These are phyloP conservation scores for Bipolaris cookei DNA, from an alignment of 2,329 filamentous ascomycete species.

Conservation along the genomic window DNA sequence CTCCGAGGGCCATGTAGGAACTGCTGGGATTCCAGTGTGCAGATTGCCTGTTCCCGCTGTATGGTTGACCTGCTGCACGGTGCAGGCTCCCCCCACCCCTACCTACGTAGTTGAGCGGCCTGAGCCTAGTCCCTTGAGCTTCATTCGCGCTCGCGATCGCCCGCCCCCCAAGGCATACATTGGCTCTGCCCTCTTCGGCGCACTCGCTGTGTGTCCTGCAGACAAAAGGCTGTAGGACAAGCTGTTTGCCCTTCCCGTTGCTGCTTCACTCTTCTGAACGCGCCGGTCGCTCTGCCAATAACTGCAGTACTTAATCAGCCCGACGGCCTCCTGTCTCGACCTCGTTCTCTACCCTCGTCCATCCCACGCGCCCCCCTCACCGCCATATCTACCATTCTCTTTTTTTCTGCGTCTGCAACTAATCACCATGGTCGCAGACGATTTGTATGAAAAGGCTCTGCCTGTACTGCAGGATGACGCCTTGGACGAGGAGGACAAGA, in stretches of 20 bases:
- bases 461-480: conserved; percentile 81
- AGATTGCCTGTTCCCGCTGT: conserved; percentile 13
- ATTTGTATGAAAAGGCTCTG: conserved; percentile 89
- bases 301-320: conserved; percentile 32
- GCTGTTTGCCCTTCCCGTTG: conserved; percentile 22
- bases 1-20: conserved; percentile 14
- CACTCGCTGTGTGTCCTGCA: conserved; percentile 22
- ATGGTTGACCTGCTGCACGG: conserved; percentile 13
- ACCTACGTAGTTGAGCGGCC: conserved; percentile 16
- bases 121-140: conserved; percentile 30
- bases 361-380: conserved; percentile 11
- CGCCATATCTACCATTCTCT: conserved; percentile 7
- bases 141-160: conserved; percentile 25
- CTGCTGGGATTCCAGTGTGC: conserved; percentile 8
- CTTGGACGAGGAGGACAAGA: conserved; percentile 94
- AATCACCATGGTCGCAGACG: conserved; percentile 82
- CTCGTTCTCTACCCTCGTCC: conserved; percentile 10
- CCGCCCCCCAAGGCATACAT: conserved; percentile 23
- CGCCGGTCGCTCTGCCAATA: conserved; percentile 30
- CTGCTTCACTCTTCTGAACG: conserved; percentile 28
- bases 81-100: conserved; percentile 26
- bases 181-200: conserved; percentile 26
- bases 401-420: conserved; percentile 10
- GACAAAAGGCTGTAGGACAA: conserved; percentile 26
- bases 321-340: conserved; percentile 23